A percentile compares a stretch with the other conserved stretches of the same genome.
Evolutionary conservation across 1,284 basidiomycete genomes (phyloP).

Genomic region (Leccinum griseonigrum): DNA sequence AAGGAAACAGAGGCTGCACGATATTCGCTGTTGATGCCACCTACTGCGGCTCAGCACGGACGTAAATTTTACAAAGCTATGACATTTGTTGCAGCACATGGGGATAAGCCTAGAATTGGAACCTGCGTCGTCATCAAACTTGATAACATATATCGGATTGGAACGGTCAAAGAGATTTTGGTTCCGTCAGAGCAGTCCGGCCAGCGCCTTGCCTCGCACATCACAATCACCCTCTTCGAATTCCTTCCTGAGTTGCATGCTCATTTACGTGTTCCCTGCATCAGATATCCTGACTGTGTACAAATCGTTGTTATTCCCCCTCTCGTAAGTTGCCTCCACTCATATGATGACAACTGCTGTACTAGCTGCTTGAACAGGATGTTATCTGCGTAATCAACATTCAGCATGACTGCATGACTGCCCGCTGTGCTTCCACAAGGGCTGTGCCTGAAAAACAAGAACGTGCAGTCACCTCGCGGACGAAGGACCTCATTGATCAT

Average conservation of each 20-base stretch:
- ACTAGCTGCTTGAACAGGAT: neutral
- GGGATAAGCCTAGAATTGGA: neutral
- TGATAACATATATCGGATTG: neutral
- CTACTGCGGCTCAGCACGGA: neutral
- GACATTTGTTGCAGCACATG: neutral
- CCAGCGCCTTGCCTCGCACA: neutral
- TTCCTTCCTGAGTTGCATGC: neutral
- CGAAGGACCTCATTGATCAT: neutral
- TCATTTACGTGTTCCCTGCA: neutral
- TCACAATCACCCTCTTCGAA: neutral
- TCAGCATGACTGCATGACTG: neutral
- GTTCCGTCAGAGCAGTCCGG: neutral
- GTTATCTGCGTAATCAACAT: neutral
- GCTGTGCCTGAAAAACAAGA: neutral
- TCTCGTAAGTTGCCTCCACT: neutral
- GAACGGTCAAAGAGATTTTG: neutral
- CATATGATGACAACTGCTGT: neutral
- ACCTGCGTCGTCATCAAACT: neutral
- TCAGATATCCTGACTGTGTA: neutral
- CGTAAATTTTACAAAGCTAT: neutral
- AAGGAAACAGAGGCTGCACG: neutral
- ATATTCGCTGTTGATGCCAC: neutral
- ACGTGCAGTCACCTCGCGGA: neutral
- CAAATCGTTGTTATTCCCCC: neutral
- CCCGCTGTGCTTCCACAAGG: neutral